Conservation (phyloP, 1,139 yeast genomes). For the Pichia sp. region DNA sequence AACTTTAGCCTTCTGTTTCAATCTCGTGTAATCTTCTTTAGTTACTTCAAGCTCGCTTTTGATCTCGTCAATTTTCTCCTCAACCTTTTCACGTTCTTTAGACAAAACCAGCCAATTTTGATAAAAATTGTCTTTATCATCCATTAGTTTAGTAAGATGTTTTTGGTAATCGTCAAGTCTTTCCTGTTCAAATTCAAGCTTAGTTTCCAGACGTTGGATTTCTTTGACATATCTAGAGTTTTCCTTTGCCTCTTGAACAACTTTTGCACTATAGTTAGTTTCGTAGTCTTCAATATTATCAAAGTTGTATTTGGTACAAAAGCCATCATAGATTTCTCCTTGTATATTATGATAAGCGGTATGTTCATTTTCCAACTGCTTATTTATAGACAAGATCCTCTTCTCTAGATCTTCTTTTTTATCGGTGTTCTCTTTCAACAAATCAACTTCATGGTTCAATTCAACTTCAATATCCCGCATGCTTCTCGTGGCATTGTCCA, state of each 20-base stretch:
- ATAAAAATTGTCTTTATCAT: conserved; percentile 36
- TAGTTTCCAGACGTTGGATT: conserved; percentile 57
- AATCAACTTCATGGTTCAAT: conserved; percentile 44
- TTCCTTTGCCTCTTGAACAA: conserved; percentile 61
- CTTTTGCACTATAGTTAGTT: conserved; percentile 55
- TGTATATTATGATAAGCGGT: conserved; percentile 40
- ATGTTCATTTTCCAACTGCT: conserved; percentile 27
- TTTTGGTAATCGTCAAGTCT: conserved; percentile 46
- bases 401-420: conserved; percentile 31
- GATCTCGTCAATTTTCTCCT: conserved; percentile 39
- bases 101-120: conserved; percentile 33
- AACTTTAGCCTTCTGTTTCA: conserved; percentile 28
- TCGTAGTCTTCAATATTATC: conserved; percentile 62
- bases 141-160: conserved; percentile 41
- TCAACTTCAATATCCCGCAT: conserved; percentile 55
- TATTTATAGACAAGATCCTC: conserved; percentile 17
- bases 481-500: conserved; percentile 46
- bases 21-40: conserved; percentile 36
- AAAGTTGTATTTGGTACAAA: conserved; percentile 54
- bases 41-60: conserved; percentile 50
- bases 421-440: conserved; percentile 34
- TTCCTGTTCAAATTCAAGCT: conserved; percentile 60
- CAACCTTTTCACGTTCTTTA: conserved; percentile 35
- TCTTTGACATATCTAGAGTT: conserved; percentile 58
- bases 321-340: conserved; percentile 44